Evolutionary conservation across 2,329 filamentous ascomycete species (phyloP).

Genomic region (Fusarium miscanthi): DNA sequence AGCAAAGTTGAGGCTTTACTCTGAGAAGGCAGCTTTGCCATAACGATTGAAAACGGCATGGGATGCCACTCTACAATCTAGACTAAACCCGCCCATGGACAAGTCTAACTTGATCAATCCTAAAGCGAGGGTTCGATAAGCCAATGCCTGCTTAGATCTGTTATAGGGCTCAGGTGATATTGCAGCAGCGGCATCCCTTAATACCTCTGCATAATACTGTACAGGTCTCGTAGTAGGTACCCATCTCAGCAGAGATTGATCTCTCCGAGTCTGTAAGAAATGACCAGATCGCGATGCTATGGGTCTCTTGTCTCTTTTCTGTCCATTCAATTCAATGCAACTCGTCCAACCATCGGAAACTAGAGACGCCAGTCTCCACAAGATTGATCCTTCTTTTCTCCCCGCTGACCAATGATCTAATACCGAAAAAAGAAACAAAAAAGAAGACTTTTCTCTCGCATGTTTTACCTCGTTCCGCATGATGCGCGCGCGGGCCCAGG

Average conservation of each 20-base stretch:
- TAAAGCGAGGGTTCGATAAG: background rate
- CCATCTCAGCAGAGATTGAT: background rate
- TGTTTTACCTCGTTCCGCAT: conserved; percentile 27
- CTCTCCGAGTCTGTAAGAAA: conserved; percentile 5
- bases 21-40: background rate
- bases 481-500: background rate
- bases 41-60: background rate
- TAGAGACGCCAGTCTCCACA: conserved; percentile 30
- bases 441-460: conserved; percentile 18
- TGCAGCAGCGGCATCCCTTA: background rate
- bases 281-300: conserved; percentile 23
- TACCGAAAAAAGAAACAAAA: conserved; percentile 25
- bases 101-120: conserved; percentile 3
- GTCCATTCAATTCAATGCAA: conserved; percentile 2
- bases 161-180: conserved; percentile 23
- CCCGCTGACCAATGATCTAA: conserved; percentile 25
- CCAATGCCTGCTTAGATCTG: conserved; percentile 11
- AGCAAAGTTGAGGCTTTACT: conserved; percentile 8
- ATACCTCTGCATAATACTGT: background rate
- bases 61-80: conserved; percentile 14
- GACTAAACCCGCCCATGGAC: conserved; percentile 16
- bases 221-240: background rate
- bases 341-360: conserved; percentile 18
- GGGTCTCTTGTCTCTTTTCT: conserved; percentile 1
- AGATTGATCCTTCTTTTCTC: conserved; percentile 22